Conservation (phyloP, 1,139 yeast species). For the Arxiozyma telluris region DNA sequence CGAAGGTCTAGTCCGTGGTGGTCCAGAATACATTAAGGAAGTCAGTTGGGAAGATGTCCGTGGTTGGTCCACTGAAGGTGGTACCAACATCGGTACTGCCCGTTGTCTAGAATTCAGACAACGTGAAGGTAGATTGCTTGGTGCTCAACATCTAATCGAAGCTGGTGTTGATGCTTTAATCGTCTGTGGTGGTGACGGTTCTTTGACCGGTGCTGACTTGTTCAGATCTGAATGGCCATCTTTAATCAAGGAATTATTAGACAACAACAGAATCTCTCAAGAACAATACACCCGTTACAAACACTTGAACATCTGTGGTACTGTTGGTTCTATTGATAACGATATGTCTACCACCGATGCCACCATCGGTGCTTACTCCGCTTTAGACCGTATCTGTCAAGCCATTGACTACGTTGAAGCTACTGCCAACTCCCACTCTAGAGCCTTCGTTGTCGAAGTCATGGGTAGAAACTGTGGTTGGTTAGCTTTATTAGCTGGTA, state of each 20-base stretch:
- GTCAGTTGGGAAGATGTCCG: constrained; percentile 91
- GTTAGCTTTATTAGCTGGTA: constrained; percentile 94
- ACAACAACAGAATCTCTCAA: constrained; percentile 43
- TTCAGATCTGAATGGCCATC: constrained; percentile 94
- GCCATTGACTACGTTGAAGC: constrained; percentile 88
- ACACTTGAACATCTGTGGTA: constrained; percentile 82
- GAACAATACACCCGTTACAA: constrained; percentile 53
- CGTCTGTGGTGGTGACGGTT: constrained; percentile 99
- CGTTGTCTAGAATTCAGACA: constrained; percentile 80
- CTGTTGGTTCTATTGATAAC: constrained; percentile 94
- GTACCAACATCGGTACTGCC: constrained; percentile 95
- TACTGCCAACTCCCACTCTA: constrained; percentile 91
- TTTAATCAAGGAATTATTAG: constrained; percentile 59
- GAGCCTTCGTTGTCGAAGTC: constrained; percentile 96
- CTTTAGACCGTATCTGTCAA: constrained; percentile 86
- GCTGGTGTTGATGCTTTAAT: constrained; percentile 91
- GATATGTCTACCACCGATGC: constrained; percentile 96
- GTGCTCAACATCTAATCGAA: constrained; percentile 73
- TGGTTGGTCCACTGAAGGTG: constrained; percentile 86
- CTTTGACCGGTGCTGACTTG: constrained; percentile 92
- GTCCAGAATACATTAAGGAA: constrained; percentile 52
- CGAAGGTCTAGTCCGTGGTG: constrained; percentile 86
- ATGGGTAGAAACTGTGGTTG: constrained; percentile 99
- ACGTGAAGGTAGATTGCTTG: constrained; percentile 71
- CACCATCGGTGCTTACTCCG: constrained; percentile 92